Evolutionary conservation across 805 yeast genomes (phyloP), one percentile per base, ranked within the genome.

Genomic region (Candida manassasensis): DNA sequence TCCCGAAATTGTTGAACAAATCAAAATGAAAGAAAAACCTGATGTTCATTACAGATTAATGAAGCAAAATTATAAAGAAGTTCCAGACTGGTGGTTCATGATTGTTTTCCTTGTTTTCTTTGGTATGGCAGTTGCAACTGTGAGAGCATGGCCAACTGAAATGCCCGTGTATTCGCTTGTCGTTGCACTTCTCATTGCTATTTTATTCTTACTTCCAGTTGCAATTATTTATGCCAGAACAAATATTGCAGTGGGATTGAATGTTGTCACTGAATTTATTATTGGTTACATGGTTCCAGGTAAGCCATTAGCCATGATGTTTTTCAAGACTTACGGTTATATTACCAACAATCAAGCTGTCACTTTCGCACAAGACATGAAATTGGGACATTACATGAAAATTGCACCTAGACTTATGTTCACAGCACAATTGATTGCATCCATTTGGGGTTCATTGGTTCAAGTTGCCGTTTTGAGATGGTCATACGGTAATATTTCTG

Each of bases 31-130:
- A 28, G 41, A 38, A 37, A 42, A 40, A 48, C 42, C 40, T 17
- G 45, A 51, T 50, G 71, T 74, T 12, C 79, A 76, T 48, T 63
- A 63, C 57, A 63, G 79, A 41, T 66, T 79, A 40, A 79, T 81
- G 81, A 59, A 57, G 32, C 45, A 35, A 42, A 30, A 30, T 13
- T 67, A 48, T 45, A 60, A 52, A 36, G 61, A 57, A 48, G 60
- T 61, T 9, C 72, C 72, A 27, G 70, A 65, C 37, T 67, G 72
- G 72, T 67, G 72, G 72, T 66, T 48, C 39, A 43, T 36, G 3
- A 35, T 60, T 29, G 47, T 58, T 7, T 58, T 63, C 40, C 44
- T 62, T 10, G 38, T 46, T 4, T 43, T 53, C 21, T 41, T 65
- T 43, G 70, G 55, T 13, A 37, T 63, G 35, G 50, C 71, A 10